These are phyloP conservation scores for Davidsoniella eucalypti DNA, from an alignment of 2,329 filamentous ascomycete species.

Conservation along the genomic window DNA sequence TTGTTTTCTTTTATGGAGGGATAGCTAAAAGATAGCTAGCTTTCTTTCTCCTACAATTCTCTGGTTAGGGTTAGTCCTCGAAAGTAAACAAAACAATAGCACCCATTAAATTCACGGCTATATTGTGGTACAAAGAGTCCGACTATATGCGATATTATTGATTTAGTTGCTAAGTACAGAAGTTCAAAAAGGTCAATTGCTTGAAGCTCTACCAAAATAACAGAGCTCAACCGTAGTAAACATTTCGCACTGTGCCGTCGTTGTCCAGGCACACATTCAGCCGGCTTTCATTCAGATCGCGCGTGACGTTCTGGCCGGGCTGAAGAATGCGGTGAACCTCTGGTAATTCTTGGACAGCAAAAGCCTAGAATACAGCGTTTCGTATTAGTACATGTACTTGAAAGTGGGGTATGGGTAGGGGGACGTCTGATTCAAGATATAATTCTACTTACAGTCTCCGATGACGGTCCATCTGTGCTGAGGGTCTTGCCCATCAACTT, in stretches of 20 bases:
- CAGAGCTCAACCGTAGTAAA: constrained; percentile 32
- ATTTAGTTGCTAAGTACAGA: too few relatives aligned
- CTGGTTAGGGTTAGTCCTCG: too few relatives aligned
- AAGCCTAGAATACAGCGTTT: constrained; percentile 27
- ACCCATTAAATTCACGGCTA: too few relatives aligned
- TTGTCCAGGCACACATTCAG: constrained; percentile 44
- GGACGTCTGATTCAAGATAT: too few relatives aligned
- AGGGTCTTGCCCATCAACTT: constrained; percentile 50
- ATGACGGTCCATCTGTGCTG: constrained; percentile 26
- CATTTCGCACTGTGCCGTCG: constrained; percentile 43
- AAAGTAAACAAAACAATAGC: too few relatives aligned
- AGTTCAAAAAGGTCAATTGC: too few relatives aligned
- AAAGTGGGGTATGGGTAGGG: neutral
- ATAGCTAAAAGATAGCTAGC: too few relatives aligned
- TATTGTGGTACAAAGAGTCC: too few relatives aligned
- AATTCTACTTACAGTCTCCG: constrained; percentile 32
- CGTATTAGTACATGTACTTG: neutral
- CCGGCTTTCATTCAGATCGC: constrained; percentile 35
- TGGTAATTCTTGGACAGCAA: constrained; percentile 44
- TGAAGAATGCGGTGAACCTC: constrained; percentile 37
- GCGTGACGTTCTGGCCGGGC: constrained; percentile 41
- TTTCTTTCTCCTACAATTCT: too few relatives aligned
- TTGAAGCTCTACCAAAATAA: too few relatives aligned
- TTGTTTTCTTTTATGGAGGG: neutral
- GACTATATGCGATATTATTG: too few relatives aligned